These are phyloP conservation scores for Pyrenula massariospora DNA, from an alignment of 495 filamentous ascomycete species.

Conservation along the genomic window DNA sequence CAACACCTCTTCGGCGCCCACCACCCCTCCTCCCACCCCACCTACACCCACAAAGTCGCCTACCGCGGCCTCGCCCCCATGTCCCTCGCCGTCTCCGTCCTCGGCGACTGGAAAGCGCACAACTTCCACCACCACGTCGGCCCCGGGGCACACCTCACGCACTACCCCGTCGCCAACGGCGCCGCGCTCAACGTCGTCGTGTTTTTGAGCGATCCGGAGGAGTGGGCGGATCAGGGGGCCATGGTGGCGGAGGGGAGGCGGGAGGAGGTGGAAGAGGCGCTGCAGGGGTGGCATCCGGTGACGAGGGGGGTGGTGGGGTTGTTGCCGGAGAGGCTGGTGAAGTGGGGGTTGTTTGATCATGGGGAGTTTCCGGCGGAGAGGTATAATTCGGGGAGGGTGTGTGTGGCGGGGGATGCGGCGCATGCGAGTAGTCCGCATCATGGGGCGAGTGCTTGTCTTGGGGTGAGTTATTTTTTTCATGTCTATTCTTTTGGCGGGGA, in stretches of 20 bases:
- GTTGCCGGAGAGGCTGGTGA: slow-evolving; percentile 32
- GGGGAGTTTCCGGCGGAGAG: slow-evolving; percentile 24
- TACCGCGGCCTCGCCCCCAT: slow-evolving; percentile 43
- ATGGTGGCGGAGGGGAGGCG: slow-evolving; percentile 15
- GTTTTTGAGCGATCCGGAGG: slow-evolving; percentile 24
- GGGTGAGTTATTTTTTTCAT: too few species aligned
- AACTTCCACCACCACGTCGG: slow-evolving; percentile 33
- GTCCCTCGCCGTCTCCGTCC: slow-evolving; percentile 19
- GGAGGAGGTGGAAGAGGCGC: slow-evolving; percentile 16
- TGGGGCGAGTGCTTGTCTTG: slow-evolving; percentile 42
- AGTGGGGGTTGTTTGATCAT: slow-evolving; percentile 47
- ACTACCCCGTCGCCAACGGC: slow-evolving; percentile 27
- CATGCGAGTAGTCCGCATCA: slow-evolving; percentile 32
- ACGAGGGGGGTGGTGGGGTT: slow-evolving; percentile 27
- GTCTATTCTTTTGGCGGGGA: too few species aligned
- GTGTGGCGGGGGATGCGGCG: slow-evolving; percentile 37
- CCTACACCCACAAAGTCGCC: slow-evolving; percentile 39
- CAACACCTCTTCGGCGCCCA: slow-evolving; percentile 28
- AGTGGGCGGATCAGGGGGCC: slow-evolving; percentile 17
- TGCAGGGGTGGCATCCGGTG: slow-evolving; percentile 22
- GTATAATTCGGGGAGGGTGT: slow-evolving; percentile 26
- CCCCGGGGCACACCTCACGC: slow-evolving; percentile 27
- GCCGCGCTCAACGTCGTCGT: slow-evolving; percentile 35
- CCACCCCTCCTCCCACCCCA: slow-evolving; percentile 25
- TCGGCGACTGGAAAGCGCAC: slow-evolving; percentile 26